phyloP scores from a whole-genome alignment of 306 rosid genomes.

The Neltuma alba region DNA sequence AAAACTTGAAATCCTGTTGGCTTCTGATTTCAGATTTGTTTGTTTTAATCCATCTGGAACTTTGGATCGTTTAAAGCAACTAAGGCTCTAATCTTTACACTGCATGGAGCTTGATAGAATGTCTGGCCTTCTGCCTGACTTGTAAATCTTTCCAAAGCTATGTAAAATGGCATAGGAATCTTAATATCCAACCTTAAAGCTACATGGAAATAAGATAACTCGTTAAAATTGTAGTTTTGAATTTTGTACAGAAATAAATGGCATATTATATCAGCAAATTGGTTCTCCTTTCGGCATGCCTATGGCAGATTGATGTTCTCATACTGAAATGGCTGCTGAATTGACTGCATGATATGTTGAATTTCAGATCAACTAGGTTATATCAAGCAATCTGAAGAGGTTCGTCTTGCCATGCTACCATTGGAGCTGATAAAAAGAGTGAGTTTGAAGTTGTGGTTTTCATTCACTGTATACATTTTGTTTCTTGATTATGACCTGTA shows the following conservation, averaged over 20 bases:
- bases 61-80: not conserved
- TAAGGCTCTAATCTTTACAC: not conserved
- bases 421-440: conserved; percentile 89
- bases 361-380: conserved; percentile 70
- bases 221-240: not conserved
- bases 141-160: not conserved
- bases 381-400: conserved; percentile 79
- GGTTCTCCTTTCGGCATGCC: conserved; percentile 21
- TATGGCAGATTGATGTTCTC: conserved; percentile 16
- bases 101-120: not conserved
- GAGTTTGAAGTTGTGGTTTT: conserved; percentile 36
- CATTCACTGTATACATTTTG: conserved; percentile 17
- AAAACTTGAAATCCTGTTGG: not conserved
- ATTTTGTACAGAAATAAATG: not conserved
- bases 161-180: not conserved
- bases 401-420: conserved; percentile 92
- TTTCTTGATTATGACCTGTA: not conserved
- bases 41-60: not conserved
- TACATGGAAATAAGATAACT: not conserved
- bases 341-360: conserved; percentile 24
- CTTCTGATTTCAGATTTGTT: not conserved
- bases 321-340: conserved; percentile 13
- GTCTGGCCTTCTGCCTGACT: conserved; percentile 4
- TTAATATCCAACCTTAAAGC: not conserved
- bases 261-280: not conserved